A percentile compares a stretch with the other conserved stretches of the same genome.
Conservation (phyloP, 345 rosid genomes). For the Turnera subulata region DNA sequence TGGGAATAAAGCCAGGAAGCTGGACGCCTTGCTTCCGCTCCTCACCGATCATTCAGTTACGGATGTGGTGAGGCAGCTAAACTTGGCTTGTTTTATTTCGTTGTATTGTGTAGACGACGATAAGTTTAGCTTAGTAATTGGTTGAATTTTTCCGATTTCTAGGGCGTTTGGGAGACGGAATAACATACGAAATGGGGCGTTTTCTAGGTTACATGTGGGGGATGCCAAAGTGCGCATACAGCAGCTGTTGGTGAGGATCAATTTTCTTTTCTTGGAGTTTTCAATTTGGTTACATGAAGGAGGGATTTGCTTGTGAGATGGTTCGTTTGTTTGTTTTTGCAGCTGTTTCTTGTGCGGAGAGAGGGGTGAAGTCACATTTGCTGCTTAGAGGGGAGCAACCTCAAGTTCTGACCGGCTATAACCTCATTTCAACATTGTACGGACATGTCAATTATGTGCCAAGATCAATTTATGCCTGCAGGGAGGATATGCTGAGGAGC, state of each 20-base stretch:
- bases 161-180: constrained; percentile 10
- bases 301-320: not conserved
- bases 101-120: not conserved
- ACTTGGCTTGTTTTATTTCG: not conserved
- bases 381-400: constrained; percentile 90
- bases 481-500: constrained; percentile 52
- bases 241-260: constrained; percentile 67
- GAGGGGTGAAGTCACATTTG: constrained; percentile 77
- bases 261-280: not conserved
- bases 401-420: constrained; percentile 71
- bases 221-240: constrained; percentile 92
- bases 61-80: constrained; percentile 60
- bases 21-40: constrained; percentile 74
- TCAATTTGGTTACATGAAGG: constrained; percentile 2
- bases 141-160: constrained; percentile 10
- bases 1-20: constrained; percentile 91
- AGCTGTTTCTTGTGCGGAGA: constrained; percentile 90
- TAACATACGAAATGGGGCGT: constrained; percentile 30
- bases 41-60: constrained; percentile 56
- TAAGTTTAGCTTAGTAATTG: not conserved
- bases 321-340: constrained; percentile 18
- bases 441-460: constrained; percentile 67
- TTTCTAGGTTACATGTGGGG: constrained; percentile 91
- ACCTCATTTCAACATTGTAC: constrained; percentile 64
- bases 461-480: constrained; percentile 56